Evolutionary conservation across 2,329 filamentous ascomycete genomes (phyloP), one percentile per base, ranked within the genome.

Genomic region (Leptographium galeiforme): DNA sequence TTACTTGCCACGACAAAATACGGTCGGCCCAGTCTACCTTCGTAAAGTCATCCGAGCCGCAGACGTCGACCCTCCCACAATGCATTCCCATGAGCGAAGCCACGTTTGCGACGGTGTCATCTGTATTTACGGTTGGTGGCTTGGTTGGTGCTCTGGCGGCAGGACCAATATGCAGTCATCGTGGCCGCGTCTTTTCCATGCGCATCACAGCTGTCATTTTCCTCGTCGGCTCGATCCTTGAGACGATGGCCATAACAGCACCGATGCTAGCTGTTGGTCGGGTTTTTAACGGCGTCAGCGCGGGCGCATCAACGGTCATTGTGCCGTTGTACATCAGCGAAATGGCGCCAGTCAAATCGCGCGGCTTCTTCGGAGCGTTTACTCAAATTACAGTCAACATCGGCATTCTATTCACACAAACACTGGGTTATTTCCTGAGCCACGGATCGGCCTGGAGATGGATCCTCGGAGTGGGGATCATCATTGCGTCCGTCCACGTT

Each of bases 311-410:
- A 1, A 91, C 93, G 3, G 93, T 98, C 19, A 87, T 96, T 39
- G 89, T 94, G 3, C 93, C 93, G 0, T 79, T 98, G 19, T 98
- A 95, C 72, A 89, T 98, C 60, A 90, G 89, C 47, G 93, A 98
- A 68, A 79, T 96, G 32, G 84, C 90, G 0, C 93, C 91, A 5
- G 81, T 81, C 0, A 71, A 74, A 16, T 78, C 84, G 59, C 80
- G 83, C 53, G 90, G 89, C 6, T 81, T 95, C 57, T 97, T 95
- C 63, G 81, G 81, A 13, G 76, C 79, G 53, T 85, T 94, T 68
- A 97, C 93, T 0, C 91, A 98, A 66, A 83, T 97, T 63, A 90
- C 89, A 68, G 90, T 90, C 72, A 97, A 97, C 63, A 72, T 90
- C 30, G 93, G 93, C 53, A 96, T 98, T 52, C 70, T 98, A 45